Conservation (phyloP, 805 yeast genomes). For the Dipodascus geniculatus region DNA sequence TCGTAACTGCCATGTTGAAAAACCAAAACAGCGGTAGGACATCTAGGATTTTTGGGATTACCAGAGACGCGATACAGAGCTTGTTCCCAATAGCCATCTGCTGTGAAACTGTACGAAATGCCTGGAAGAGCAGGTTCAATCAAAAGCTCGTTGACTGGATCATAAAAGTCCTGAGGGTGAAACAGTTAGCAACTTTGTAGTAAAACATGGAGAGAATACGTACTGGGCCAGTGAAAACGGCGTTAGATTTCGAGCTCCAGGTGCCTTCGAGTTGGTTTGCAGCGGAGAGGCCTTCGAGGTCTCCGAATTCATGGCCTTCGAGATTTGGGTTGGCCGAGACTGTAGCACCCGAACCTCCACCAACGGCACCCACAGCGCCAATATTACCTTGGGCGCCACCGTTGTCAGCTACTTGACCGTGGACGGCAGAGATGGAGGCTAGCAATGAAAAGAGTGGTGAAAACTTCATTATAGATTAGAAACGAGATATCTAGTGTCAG, state of each 20-base stretch:
- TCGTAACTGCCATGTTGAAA: slow-evolving; percentile 85
- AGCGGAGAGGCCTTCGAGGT: neutral
- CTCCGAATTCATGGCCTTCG: neutral
- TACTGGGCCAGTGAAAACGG: slow-evolving; percentile 94
- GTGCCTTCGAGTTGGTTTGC: slow-evolving; percentile 54
- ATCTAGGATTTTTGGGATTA: slow-evolving; percentile 64
- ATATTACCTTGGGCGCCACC: neutral
- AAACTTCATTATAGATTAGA: neutral
- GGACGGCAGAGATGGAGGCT: neutral
- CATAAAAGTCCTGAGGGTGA: slow-evolving; percentile 46
- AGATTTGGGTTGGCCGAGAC: neutral
- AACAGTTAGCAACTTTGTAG: neutral
- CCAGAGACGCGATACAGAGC: slow-evolving; percentile 75
- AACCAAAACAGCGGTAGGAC: slow-evolving; percentile 72
- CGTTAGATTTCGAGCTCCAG: slow-evolving; percentile 88
- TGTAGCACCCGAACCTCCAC: neutral
- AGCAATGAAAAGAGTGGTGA: neutral
- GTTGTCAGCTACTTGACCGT: neutral
- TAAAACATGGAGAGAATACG: slow-evolving; percentile 1
- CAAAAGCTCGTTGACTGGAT: slow-evolving; percentile 88
- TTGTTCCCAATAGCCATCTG: slow-evolving; percentile 83
- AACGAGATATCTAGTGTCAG: no score
- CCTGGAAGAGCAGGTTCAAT: slow-evolving; percentile 97
- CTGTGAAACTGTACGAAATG: slow-evolving; percentile 81
- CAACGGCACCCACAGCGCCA: neutral